Evolutionary conservation across 2,329 filamentous ascomycete genomes (phyloP).

Genomic region (Spiromastix sp.): DNA sequence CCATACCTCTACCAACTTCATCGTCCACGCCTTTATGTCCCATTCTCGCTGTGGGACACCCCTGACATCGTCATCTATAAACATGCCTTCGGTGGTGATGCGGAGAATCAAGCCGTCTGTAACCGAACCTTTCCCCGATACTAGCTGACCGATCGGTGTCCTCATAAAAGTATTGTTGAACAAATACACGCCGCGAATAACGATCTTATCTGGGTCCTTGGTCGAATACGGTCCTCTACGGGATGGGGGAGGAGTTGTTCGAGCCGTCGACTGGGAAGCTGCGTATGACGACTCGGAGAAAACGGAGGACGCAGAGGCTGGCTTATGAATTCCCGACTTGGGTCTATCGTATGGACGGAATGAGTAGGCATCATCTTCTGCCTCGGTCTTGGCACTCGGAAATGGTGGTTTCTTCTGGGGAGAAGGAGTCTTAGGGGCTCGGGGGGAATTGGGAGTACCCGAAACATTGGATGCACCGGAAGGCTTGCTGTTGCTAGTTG

Average conservation of each 20-base stretch:
- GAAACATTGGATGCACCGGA: no score
- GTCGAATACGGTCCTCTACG: conserved; percentile 71
- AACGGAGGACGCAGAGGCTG: conserved; percentile 56
- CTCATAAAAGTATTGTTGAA: conserved; percentile 84
- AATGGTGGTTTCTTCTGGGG: conserved; percentile 29
- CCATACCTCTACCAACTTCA: conserved; percentile 87
- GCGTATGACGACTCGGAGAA: conserved; percentile 83
- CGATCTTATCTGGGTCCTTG: conserved; percentile 88
- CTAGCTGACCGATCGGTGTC: conserved; percentile 81
- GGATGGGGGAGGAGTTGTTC: conserved; percentile 73
- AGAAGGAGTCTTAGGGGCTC: conserved; percentile 23
- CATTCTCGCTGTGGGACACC: conserved; percentile 91
- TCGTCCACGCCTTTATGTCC: conserved; percentile 97
- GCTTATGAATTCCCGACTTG: conserved; percentile 45
- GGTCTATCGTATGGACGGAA: conserved; percentile 69
- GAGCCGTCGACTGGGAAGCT: conserved; percentile 69
- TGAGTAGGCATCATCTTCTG: conserved; percentile 58
- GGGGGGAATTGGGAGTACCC: conserved; percentile 12
- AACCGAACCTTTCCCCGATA: conserved; percentile 72
- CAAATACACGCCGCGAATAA: conserved; percentile 83
- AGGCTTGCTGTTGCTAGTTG: conserved; percentile 21
- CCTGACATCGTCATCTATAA: conserved; percentile 92
- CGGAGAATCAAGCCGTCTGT: conserved; percentile 87
- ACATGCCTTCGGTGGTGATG: conserved; percentile 87
- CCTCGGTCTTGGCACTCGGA: conserved; percentile 31